Evolutionary conservation across 225 moss, liverwort and hornwort genomes (phyloP).

Genomic region (Sphagnum tenellum): DNA sequence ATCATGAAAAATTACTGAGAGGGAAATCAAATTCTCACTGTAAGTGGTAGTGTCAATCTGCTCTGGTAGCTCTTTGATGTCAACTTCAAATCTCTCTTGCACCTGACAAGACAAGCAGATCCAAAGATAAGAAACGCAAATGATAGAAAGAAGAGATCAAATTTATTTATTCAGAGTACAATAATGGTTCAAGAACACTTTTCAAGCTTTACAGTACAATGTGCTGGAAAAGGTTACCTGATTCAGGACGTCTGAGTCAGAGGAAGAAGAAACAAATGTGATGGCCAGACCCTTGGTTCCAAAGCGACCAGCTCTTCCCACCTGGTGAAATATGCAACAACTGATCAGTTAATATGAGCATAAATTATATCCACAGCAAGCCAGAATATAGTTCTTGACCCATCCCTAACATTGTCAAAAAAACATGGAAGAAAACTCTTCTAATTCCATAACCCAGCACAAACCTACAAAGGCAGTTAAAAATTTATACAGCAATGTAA

Average conservation of each 20-base stretch:
- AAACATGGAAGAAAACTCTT: too few relatives aligned
- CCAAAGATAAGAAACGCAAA: too few relatives aligned
- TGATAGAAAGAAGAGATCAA: too few relatives aligned
- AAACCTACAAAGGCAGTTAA: too few relatives aligned
- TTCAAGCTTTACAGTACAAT: too few relatives aligned
- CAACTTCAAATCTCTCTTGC: constrained; percentile 18
- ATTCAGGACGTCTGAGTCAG: constrained; percentile 11
- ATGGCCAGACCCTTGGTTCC: constrained; percentile 12
- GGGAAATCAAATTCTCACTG: neutral
- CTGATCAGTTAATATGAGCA: neutral
- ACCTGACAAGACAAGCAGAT: neutral
- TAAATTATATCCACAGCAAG: neutral
- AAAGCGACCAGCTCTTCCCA: constrained; percentile 14
- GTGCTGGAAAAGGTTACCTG: neutral
- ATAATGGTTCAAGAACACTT: too few relatives aligned
- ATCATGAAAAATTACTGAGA: neutral
- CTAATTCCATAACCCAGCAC: too few relatives aligned
- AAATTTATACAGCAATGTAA: too few relatives aligned
- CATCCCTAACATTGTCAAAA: too few relatives aligned
- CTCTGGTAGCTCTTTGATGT: constrained; percentile 17
- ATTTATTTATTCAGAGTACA: too few relatives aligned
- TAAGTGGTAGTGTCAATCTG: constrained; percentile 15
- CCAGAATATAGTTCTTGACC: too few relatives aligned
- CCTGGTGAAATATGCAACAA: neutral
- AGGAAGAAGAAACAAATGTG: constrained; percentile 10